Evolutionary conservation across 1,139 yeast species (phyloP).

Genomic region (Protomyces gravidus): DNA sequence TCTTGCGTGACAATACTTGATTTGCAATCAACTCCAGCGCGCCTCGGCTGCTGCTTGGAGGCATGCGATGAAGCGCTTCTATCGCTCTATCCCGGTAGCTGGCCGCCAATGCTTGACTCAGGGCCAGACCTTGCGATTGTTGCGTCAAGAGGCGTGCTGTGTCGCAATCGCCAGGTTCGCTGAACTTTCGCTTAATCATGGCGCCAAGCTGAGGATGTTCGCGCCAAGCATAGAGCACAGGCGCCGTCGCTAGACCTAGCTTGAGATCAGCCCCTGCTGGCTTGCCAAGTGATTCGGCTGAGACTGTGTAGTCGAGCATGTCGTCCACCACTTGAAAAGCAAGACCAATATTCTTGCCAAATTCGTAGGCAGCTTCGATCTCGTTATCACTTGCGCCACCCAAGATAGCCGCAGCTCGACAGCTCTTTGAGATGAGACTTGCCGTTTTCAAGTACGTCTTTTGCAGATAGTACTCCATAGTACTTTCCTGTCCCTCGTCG

Average conservation of each 20-base stretch:
- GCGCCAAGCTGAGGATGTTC: slow-evolving; percentile 79
- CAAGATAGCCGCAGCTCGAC: slow-evolving; percentile 87
- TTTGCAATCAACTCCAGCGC: slow-evolving; percentile 83
- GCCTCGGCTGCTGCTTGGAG: slow-evolving; percentile 82
- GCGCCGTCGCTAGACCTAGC: slow-evolving; percentile 94
- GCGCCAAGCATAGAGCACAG: slow-evolving; percentile 91
- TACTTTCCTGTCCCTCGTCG: slow-evolving; percentile 52
- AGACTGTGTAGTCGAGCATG: slow-evolving; percentile 85
- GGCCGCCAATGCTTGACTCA: slow-evolving; percentile 73
- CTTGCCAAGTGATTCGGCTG: slow-evolving; percentile 78
- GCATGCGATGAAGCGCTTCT: slow-evolving; percentile 59
- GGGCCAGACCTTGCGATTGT: slow-evolving; percentile 65
- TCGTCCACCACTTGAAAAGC: slow-evolving; percentile 97
- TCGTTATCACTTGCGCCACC: slow-evolving; percentile 74
- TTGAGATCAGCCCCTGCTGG: slow-evolving; percentile 86
- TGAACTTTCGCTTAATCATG: slow-evolving; percentile 76
- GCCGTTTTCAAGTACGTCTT: slow-evolving; percentile 95
- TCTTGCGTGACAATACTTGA: slow-evolving; percentile 74
- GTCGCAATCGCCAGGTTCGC: slow-evolving; percentile 76
- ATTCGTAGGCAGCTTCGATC: slow-evolving; percentile 80
- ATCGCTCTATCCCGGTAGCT: slow-evolving; percentile 74
- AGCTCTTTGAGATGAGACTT: slow-evolving; percentile 87
- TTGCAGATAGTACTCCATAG: slow-evolving; percentile 86
- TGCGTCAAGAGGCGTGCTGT: slow-evolving; percentile 69
- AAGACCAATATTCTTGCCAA: slow-evolving; percentile 87